Evolutionary conservation across 1,139 yeast species (phyloP).

Genomic region (Magnusiomyces suaveolens): DNA sequence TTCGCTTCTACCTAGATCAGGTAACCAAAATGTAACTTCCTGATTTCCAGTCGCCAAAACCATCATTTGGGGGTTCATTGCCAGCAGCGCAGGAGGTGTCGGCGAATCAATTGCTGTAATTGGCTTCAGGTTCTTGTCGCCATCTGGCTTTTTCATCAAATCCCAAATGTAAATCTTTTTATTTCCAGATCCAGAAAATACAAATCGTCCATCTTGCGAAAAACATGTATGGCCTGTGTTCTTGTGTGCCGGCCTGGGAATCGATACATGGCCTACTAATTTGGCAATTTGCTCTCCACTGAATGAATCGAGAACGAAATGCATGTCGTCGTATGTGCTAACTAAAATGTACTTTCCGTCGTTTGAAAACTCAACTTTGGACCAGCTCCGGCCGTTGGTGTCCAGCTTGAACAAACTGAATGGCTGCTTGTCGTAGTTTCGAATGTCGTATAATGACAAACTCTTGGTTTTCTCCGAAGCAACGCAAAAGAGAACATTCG

Average conservation of each 20-base stretch:
- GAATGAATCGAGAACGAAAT: conserved; percentile 62
- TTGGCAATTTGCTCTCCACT: conserved; percentile 50
- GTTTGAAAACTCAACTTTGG: conserved; percentile 71
- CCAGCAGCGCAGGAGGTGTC: conserved; percentile 40
- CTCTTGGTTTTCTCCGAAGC: conserved; percentile 43
- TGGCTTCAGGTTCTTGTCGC: conserved; percentile 22
- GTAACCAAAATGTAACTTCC: conserved; percentile 35
- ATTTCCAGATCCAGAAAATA: conserved; percentile 52
- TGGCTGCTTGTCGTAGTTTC: conserved; percentile 48
- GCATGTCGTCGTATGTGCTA: conserved; percentile 46
- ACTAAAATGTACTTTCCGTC: conserved; percentile 68
- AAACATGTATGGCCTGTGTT: conserved; percentile 44
- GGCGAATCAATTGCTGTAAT: conserved; percentile 29
- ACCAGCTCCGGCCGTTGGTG: conserved; percentile 37
- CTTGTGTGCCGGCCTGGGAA: conserved; percentile 25
- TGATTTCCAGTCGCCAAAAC: conserved; percentile 78
- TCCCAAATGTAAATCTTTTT: conserved; percentile 58
- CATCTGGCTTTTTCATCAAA: conserved; percentile 29
- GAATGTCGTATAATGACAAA: conserved; percentile 52
- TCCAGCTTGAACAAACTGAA: conserved; percentile 40
- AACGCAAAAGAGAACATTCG: conserved; percentile 70
- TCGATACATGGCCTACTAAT: conserved; percentile 39
- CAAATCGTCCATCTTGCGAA: conserved; percentile 73
- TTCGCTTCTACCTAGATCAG: conserved; percentile 17
- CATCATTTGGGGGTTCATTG: conserved; percentile 70